Conservation (phyloP, 2,329 filamentous ascomycete genomes). For the Cryphonectria nitschkei region DNA sequence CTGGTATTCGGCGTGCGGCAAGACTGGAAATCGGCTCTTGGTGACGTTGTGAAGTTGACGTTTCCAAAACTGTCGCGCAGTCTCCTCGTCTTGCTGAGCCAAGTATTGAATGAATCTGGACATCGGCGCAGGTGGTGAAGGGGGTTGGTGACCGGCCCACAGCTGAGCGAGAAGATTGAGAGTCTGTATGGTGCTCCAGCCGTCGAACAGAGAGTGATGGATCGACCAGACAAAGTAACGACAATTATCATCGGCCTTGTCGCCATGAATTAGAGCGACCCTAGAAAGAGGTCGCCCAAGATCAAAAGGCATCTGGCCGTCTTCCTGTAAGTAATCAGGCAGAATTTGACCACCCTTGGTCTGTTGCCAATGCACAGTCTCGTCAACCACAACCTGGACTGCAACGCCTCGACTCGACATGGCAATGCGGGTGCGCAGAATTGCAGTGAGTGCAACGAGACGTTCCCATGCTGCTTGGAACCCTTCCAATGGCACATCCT, state of each 20-base stretch:
- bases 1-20: neutral
- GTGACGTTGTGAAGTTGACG: neutral
- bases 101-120: neutral
- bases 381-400: constrained; percentile 51
- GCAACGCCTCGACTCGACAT: constrained; percentile 46
- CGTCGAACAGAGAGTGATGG: constrained; percentile 61
- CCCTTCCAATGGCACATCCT: constrained; percentile 38
- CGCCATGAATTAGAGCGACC: neutral
- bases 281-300: neutral
- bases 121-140: neutral
- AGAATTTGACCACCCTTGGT: neutral
- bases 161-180: neutral
- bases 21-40: neutral
- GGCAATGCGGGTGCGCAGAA: constrained; percentile 54
- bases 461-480: constrained; percentile 49
- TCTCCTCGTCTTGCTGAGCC: neutral
- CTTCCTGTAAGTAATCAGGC: neutral
- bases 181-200: constrained; percentile 47
- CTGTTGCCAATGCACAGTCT: constrained; percentile 46
- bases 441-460: constrained; percentile 43
- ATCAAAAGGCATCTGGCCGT: neutral
- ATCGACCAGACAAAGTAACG: constrained; percentile 31
- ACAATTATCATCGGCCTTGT: neutral
- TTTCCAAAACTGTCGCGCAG: neutral
- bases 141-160: neutral